A percentile compares a stretch with the other conserved stretches of the same genome.
These are phyloP conservation scores for Brassica carinata DNA, from an alignment of 345 rosid species.

Conservation along the genomic window DNA sequence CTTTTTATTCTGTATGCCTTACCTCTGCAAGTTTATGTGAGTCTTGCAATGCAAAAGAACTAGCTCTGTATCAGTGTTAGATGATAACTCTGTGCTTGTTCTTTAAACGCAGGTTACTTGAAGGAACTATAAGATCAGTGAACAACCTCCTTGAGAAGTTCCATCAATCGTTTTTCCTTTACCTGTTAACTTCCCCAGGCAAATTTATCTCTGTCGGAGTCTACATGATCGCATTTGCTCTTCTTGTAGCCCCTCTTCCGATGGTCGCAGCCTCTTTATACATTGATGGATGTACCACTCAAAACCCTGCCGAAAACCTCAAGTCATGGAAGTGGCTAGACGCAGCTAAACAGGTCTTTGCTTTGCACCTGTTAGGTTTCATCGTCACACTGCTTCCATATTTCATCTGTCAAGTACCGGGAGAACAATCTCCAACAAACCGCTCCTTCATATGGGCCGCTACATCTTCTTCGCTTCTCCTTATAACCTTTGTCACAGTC, in stretches of 20 bases:
- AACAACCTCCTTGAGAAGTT: constrained; percentile 97
- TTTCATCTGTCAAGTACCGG: constrained; percentile 59
- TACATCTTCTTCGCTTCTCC: constrained; percentile 56
- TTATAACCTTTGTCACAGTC: constrained; percentile 44
- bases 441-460: constrained; percentile 60
- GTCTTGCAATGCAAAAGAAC: neutral
- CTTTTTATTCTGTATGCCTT: neutral
- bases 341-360: constrained; percentile 72
- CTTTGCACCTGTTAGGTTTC: constrained; percentile 73
- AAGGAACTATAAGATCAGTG: constrained; percentile 86
- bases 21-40: neutral
- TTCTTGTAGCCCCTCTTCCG: constrained; percentile 89
- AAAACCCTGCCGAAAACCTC: constrained; percentile 26
- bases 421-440: constrained; percentile 53
- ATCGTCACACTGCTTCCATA: constrained; percentile 69
- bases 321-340: constrained; percentile 82
- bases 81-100: constrained; percentile 16
- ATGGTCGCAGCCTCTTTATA: constrained; percentile 87
- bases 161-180: constrained; percentile 94
- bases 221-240: constrained; percentile 93
- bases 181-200: constrained; percentile 79
- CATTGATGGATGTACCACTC: constrained; percentile 47
- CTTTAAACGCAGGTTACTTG: constrained; percentile 71
- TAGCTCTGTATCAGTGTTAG: neutral
- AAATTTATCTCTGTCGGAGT: constrained; percentile 93